A percentile compares a stretch with the other conserved stretches of the same genome.
Evolutionary conservation across 2,329 filamentous ascomycete species (phyloP).

Genomic region (Hymenotorrendiella dingleyae): DNA sequence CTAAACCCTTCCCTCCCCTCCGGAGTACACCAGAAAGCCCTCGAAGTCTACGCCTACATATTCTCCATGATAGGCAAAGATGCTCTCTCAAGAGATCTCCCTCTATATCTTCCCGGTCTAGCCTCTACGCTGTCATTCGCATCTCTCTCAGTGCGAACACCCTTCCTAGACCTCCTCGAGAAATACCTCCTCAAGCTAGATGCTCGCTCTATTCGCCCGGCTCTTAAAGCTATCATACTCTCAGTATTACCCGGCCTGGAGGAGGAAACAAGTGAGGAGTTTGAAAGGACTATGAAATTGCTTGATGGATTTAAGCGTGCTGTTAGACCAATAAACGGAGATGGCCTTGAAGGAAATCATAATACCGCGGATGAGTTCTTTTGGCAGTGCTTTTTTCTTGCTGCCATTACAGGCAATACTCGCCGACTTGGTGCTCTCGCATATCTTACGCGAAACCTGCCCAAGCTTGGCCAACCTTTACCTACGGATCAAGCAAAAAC

Average conservation of each 20-base stretch:
- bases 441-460: constrained; percentile 74
- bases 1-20: constrained; percentile 89
- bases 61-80: constrained; percentile 81
- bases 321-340: constrained; percentile 49
- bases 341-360: constrained; percentile 46
- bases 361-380: constrained; percentile 77
- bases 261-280: constrained; percentile 95
- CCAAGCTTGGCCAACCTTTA: constrained; percentile 53
- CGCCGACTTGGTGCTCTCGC: constrained; percentile 81
- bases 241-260: constrained; percentile 88
- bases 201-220: constrained; percentile 67
- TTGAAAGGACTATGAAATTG: constrained; percentile 77
- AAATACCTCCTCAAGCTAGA: constrained; percentile 70
- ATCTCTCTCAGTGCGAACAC: constrained; percentile 80
- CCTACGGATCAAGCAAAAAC: constrained; percentile 27
- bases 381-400: constrained; percentile 96
- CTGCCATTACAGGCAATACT: constrained; percentile 82
- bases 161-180: constrained; percentile 80
- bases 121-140: constrained; percentile 89
- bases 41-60: constrained; percentile 88
- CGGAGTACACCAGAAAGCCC: constrained; percentile 92
- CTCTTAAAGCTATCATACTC: constrained; percentile 83
- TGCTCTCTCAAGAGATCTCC: constrained; percentile 73
- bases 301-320: constrained; percentile 70
- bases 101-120: constrained; percentile 83